phyloP scores from a whole-genome alignment of 2,329 filamentous ascomycete species.

The Neocatenulostroma microsporum region DNA sequence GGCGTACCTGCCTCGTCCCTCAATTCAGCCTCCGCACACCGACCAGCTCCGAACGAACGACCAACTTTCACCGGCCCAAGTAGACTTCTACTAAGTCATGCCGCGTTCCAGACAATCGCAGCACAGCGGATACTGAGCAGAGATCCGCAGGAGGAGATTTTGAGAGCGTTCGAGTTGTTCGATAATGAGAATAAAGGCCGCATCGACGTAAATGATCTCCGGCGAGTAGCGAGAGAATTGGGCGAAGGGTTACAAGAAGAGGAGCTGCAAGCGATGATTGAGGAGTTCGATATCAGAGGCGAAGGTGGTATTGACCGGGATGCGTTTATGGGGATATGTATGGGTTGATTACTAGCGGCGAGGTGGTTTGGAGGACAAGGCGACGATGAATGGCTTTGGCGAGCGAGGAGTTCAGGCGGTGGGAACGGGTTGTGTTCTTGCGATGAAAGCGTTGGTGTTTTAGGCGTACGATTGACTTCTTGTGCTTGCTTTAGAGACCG shows the following conservation, averaged over 20 bases:
- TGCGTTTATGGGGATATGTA: slow-evolving; percentile 60
- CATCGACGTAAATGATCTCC: slow-evolving; percentile 81
- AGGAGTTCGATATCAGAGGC: slow-evolving; percentile 92
- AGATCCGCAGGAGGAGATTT: slow-evolving; percentile 84
- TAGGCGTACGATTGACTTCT: too few species aligned
- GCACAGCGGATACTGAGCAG: slow-evolving; percentile 72
- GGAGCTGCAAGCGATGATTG: slow-evolving; percentile 91
- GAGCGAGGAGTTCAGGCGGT: too few species aligned
- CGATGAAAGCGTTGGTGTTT: too few species aligned
- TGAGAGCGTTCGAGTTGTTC: slow-evolving; percentile 86
- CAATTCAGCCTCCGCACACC: slow-evolving; percentile 8
- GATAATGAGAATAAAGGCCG: slow-evolving; percentile 87
- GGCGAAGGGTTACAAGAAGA: slow-evolving; percentile 90
- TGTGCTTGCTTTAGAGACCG: too few species aligned
- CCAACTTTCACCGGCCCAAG: slow-evolving; percentile 37
- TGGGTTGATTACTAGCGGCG: slow-evolving; percentile 33
- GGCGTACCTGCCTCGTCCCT: slow-evolving; percentile 51
- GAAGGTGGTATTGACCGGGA: slow-evolving; percentile 66
- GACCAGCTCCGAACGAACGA: slow-evolving; percentile 40
- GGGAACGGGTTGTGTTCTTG: too few species aligned
- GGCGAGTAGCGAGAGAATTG: slow-evolving; percentile 79
- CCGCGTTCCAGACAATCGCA: slow-evolving; percentile 64
- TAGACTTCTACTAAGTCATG: slow-evolving; percentile 64
- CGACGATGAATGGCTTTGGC: too few species aligned
- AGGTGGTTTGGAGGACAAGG: too few species aligned